Conservation (phyloP, 2,329 filamentous ascomycete species). For the Helminthosporium solani region DNA sequence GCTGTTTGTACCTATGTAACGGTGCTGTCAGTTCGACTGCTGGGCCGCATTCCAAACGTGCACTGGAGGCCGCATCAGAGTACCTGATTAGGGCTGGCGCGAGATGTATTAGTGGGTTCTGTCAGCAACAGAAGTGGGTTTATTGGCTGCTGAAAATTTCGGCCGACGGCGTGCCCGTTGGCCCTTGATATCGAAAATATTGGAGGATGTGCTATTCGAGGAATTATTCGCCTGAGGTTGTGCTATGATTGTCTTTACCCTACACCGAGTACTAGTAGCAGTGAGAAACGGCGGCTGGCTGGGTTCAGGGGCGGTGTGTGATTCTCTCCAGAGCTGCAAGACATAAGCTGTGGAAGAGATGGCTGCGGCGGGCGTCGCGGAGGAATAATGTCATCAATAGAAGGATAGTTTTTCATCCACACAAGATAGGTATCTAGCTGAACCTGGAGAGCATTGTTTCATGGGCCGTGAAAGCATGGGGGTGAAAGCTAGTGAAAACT, state of each 20-base stretch:
- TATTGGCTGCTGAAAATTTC: neutral
- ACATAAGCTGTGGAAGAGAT: neutral
- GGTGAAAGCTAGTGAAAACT: neutral
- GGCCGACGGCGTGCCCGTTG: neutral
- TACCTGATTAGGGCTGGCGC: neutral
- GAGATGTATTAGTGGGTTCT: neutral
- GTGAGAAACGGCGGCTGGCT: neutral
- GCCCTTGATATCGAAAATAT: neutral
- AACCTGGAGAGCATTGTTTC: neutral
- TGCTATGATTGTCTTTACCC: neutral
- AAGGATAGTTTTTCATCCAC: neutral
- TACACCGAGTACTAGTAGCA: neutral
- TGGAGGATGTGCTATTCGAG: neutral
- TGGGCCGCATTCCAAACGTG: neutral
- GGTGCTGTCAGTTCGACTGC: neutral
- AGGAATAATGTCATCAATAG: neutral
- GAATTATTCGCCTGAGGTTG: neutral
- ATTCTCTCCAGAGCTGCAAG: neutral
- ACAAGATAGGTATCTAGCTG: too few relatives aligned
- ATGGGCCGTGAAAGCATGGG: constrained; percentile 2
- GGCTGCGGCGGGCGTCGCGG: neutral
- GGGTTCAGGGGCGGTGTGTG: constrained; percentile 1
- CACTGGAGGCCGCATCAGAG: neutral
- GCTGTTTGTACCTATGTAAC: too few relatives aligned
- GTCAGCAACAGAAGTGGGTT: neutral